Conservation (phyloP, 2,329 filamentous ascomycete species). For the Penicillium sumatraense region DNA sequence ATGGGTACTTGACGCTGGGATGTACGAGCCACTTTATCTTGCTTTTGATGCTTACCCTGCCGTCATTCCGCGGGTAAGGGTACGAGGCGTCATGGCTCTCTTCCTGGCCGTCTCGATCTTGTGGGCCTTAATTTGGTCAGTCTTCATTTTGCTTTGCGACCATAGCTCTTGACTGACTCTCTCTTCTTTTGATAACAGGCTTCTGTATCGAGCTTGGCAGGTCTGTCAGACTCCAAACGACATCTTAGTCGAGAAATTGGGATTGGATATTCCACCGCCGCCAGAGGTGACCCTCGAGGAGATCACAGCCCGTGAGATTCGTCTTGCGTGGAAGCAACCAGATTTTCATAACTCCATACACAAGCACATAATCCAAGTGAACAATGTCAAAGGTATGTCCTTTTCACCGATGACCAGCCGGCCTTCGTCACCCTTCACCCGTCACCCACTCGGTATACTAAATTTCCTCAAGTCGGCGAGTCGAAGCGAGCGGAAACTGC, state of each 20-base stretch:
- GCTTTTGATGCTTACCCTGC: slow-evolving; percentile 52
- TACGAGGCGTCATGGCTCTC: slow-evolving; percentile 55
- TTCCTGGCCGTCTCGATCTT: slow-evolving; percentile 53
- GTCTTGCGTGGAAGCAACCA: slow-evolving; percentile 86
- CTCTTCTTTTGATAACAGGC: slow-evolving; percentile 56
- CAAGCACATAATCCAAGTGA: slow-evolving; percentile 90
- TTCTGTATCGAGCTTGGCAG: slow-evolving; percentile 82
- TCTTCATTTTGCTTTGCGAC: neutral
- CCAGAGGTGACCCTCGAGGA: slow-evolving; percentile 89
- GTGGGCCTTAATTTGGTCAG: slow-evolving; percentile 55
- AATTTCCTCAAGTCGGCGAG: slow-evolving; percentile 71
- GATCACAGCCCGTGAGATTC: slow-evolving; percentile 83
- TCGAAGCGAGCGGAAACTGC: slow-evolving; percentile 79
- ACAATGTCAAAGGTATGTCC: slow-evolving; percentile 78
- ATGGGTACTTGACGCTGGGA: slow-evolving; percentile 46
- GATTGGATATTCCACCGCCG: slow-evolving; percentile 88
- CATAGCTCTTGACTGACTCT: neutral
- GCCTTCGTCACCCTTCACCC: neutral
- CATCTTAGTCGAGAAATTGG: slow-evolving; percentile 85
- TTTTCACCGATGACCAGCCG: neutral
- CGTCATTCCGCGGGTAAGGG: slow-evolving; percentile 51
- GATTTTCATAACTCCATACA: slow-evolving; percentile 70
- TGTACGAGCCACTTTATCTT: slow-evolving; percentile 52
- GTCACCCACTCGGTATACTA: slow-evolving; percentile 13
- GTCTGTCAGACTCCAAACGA: slow-evolving; percentile 90